Base-by-base conservation (phyloP, 2,329 filamentous ascomycete genomes). In the Apiospora hydei region DNA sequence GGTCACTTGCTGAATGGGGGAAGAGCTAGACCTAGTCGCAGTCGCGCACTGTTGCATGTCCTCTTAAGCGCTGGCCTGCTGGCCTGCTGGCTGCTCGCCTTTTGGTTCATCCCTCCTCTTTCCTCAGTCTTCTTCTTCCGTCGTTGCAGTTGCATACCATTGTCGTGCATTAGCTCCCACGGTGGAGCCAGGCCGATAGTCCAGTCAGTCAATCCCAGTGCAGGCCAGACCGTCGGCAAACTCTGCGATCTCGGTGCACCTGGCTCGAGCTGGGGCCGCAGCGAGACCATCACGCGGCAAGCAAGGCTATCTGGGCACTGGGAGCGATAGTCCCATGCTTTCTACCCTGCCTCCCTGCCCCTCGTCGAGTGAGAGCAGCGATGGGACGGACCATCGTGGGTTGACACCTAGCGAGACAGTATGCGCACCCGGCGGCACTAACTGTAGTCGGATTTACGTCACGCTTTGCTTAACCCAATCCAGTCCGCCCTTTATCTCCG, bases 371-470 rank as follows among this genome's bases (percentile, higher is more conserved):
- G 34, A 6, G 24, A 30, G 51, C 51, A 57, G 51, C 26, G 51
- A 61, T 61, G 53, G 57, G 34, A 41, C 57, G 53, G 30, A 14
- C 51, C 51, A 57, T 57, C 57, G 34, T 41, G 57, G 57, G 57
- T 64, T 64, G 34, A 64, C 51, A 57, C 24, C 14, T 34, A 38
- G 18, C 57, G 10, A 64, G 57, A 64, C 57, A 64, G 57, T 64
- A 64, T 64, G 57, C 34, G 14, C 57, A 13, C 57, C 34, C 34
- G 57, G 10, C 34, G 30, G 34, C 57, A 41, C 57, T 64, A 64
- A 64, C 57, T 64, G 57, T 64, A 64, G 57, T 64, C 57, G 57
- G 57, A 64, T 34, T 64, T 64, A 64, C 57, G 57, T 64, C 57
- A 64, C 57, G 57, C 41, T 64, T n/a, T 13, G 18, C 57, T 64